Evolutionary conservation across 2,329 filamentous ascomycete genomes (phyloP), one percentile per base, ranked within the genome.

Genomic region (Coniochaeta prunicola): DNA sequence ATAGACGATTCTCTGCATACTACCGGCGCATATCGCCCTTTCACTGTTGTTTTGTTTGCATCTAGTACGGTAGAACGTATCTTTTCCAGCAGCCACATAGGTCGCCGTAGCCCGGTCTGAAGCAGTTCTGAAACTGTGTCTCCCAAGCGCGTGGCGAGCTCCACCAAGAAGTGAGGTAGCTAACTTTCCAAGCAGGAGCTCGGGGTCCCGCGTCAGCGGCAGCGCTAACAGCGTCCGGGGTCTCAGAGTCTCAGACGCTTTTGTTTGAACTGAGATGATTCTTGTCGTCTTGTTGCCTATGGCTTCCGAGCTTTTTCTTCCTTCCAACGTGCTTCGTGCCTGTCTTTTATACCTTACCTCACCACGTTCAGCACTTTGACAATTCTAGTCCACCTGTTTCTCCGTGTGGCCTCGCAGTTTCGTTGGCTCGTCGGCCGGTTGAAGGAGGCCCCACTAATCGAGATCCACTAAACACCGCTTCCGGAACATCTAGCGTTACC

Each of bases 111-210:
- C 63, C 62, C 58, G 59, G 65, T 64, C 64, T 77, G 73, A 76
- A 72, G 73, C 74, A 76, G 65, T 69, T 65, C 70, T 76, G 74
- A 76, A 77, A 77, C 73, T 59, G 56, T 59, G 61, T 38, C 28
- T 45, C 40, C 40, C 19, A 45, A 45, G 58, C 48, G 53, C 19
- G n/a, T 38, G 55, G 36, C 5, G 21, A 45, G 40, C 40, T 24
- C 40, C 40, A 45, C 40, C 24, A 24, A 10, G 13, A 24, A 17
- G 15, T 38, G 4, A n/a, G 19, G 36, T 6, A 33, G 31, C 31
- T 12, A 33, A 12, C 31, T 12, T 33, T 17, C n/a, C 13, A 34
- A 34, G 31, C 19, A 21, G 40, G 40, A 45, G 40, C 40, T 24
- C 40, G 40, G 40, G 9, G 24, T 19, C 40, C 40, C 40, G 40